phyloP scores from a whole-genome alignment of 2,329 filamentous ascomycete genomes.

The Nectriaceae sp. region DNA sequence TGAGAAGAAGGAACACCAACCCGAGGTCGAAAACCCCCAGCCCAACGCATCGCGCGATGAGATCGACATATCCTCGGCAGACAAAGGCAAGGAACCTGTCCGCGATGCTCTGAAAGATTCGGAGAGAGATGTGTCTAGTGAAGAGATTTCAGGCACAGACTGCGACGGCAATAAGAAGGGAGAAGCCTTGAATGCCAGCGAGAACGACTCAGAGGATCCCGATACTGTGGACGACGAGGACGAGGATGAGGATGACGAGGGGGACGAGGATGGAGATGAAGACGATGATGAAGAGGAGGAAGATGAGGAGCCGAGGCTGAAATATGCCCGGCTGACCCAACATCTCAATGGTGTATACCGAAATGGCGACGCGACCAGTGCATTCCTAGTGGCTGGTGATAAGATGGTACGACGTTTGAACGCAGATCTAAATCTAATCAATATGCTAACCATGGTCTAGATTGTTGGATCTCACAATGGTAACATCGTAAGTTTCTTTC shows the following conservation, averaged over 20 bases:
- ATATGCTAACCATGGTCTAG: slow-evolving; percentile 46
- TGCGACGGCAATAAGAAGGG: slow-evolving; percentile 29
- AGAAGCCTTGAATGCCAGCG: slow-evolving; percentile 12
- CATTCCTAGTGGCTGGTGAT: slow-evolving; percentile 87
- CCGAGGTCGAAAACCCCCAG: slow-evolving; percentile 17
- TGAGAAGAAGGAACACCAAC: slow-evolving; percentile 25
- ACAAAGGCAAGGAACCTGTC: slow-evolving; percentile 6
- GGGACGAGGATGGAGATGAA: slow-evolving; percentile 58
- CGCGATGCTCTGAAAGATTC: slow-evolving; percentile 1
- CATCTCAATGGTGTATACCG: slow-evolving; percentile 81
- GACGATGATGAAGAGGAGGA: slow-evolving; percentile 80
- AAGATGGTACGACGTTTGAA: slow-evolving; percentile 72
- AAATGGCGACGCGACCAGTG: slow-evolving; percentile 92
- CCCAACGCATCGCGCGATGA: slow-evolving; percentile 19
- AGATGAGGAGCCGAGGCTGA: slow-evolving; percentile 91
- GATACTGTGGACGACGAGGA: slow-evolving; percentile 37
- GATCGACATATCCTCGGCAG: slow-evolving; percentile 6
- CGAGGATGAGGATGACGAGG: slow-evolving; percentile 47
- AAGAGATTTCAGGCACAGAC: slow-evolving; percentile 18
- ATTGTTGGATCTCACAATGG: slow-evolving; percentile 95
- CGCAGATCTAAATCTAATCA: background rate
- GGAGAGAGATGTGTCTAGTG: no score
- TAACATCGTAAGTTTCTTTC: slow-evolving; percentile 71
- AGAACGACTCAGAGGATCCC: slow-evolving; percentile 20
- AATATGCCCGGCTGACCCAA: slow-evolving; percentile 86